Evolutionary conservation across 495 filamentous ascomycete species (phyloP).

Genomic region (Penicillium canariense): DNA sequence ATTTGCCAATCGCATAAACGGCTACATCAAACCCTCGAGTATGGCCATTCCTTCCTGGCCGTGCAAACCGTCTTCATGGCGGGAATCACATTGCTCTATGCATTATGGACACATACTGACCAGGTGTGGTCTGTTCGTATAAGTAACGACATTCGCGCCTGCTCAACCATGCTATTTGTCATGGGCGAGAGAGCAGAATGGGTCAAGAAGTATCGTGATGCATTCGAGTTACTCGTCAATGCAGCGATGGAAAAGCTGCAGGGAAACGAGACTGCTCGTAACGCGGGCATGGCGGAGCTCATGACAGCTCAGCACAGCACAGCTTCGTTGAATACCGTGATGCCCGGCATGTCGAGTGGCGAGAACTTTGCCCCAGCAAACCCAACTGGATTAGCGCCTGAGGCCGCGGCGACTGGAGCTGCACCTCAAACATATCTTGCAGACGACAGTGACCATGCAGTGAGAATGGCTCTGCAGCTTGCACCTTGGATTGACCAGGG

Average conservation of each 20-base stretch:
- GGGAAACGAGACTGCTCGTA: constrained; percentile 37
- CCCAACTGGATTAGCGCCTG: constrained; percentile 12
- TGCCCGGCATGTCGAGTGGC: constrained; percentile 13
- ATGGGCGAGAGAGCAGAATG: constrained; percentile 53
- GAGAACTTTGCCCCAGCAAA: constrained; percentile 20
- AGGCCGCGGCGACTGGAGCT: constrained; percentile 1
- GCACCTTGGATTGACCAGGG: constrained; percentile 48
- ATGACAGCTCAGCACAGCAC: constrained; percentile 40
- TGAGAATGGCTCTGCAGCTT: constrained; percentile 46
- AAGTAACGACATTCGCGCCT: constrained; percentile 55
- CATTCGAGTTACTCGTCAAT: constrained; percentile 52
- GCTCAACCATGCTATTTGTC: constrained; percentile 52
- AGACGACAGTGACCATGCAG: constrained; percentile 33
- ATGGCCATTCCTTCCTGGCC: constrained; percentile 55
- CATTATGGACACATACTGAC: constrained; percentile 46
- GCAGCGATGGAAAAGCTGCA: constrained; percentile 54
- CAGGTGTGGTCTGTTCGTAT: constrained; percentile 52
- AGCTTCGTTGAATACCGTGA: constrained; percentile 10
- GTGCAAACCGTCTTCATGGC: constrained; percentile 57
- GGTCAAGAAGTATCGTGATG: constrained; percentile 55
- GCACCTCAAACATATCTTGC: constrained; percentile 12
- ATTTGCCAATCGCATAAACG: constrained; percentile 55
- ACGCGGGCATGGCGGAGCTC: constrained; percentile 40
- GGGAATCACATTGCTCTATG: constrained; percentile 52
- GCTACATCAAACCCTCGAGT: constrained; percentile 51